Evolutionary conservation across 768 basidiomycete genomes (phyloP).

Genomic region (Leccinum olivaceopallidum): DNA sequence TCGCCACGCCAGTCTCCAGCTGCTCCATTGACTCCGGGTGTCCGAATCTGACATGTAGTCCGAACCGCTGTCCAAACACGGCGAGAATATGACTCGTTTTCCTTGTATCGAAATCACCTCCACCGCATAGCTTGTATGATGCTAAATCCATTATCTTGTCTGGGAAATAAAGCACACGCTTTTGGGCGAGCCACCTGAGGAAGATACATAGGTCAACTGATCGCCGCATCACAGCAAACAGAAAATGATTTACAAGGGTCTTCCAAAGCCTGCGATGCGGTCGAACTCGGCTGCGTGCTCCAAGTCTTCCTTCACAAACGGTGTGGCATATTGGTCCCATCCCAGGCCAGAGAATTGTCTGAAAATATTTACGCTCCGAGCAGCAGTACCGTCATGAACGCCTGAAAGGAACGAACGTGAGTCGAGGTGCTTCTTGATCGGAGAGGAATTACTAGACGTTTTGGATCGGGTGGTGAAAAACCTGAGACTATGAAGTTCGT

Average conservation of each 20-base stretch:
- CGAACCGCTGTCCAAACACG: conserved; percentile 1
- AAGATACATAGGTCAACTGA: not conserved
- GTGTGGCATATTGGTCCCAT: conserved; percentile 17
- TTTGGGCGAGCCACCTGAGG: not conserved
- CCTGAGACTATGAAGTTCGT: conserved; percentile 13
- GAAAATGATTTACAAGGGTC: conserved; percentile 1
- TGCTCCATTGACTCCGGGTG: not conserved
- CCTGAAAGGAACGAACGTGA: not conserved
- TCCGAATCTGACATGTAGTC: not conserved
- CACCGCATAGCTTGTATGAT: not conserved
- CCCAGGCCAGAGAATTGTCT: conserved; percentile 18
- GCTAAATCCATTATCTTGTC: not conserved
- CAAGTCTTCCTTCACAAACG: not conserved
- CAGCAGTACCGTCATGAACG: not conserved
- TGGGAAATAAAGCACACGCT: not conserved
- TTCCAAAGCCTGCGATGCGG: conserved; percentile 6
- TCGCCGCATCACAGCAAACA: not conserved
- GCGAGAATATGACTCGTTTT: not conserved
- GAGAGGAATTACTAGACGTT: not conserved
- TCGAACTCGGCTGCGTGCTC: conserved; percentile 1
- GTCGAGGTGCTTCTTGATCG: no score
- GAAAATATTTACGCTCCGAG: not conserved
- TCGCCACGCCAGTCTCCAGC: conserved; percentile 4
- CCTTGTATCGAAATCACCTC: not conserved
- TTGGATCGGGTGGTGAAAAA: conserved; percentile 6